A percentile compares a stretch with the other conserved stretches of the same genome.
Conservation (phyloP, 2,329 filamentous ascomycete species). For the Acrodontium crateriforme region DNA sequence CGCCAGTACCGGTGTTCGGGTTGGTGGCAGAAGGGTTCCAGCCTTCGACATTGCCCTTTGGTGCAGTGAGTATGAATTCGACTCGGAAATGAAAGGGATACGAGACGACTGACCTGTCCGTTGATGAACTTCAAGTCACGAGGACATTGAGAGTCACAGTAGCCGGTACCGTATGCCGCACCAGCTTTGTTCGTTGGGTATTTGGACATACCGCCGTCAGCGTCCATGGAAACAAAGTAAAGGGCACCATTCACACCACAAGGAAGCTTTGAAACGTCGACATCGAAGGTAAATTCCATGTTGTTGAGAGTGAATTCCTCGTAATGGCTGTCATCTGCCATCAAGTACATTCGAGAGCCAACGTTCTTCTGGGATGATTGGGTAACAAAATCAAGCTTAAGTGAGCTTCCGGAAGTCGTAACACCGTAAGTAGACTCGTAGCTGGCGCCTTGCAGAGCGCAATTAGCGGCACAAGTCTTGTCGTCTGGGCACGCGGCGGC, state of each 20-base stretch:
- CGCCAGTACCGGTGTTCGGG: slow-evolving; percentile 17
- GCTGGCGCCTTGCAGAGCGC: slow-evolving; percentile 43
- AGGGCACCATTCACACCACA: slow-evolving; percentile 60
- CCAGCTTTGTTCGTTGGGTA: slow-evolving; percentile 27
- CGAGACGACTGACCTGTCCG: slow-evolving; percentile 9
- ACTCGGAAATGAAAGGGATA: not conserved
- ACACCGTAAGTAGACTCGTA: slow-evolving; percentile 44
- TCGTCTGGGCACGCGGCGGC: slow-evolving; percentile 26
- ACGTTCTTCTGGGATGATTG: slow-evolving; percentile 20
- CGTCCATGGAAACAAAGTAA: slow-evolving; percentile 51
- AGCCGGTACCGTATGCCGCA: slow-evolving; percentile 47
- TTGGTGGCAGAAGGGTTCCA: slow-evolving; percentile 14
- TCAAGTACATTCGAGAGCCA: slow-evolving; percentile 46
- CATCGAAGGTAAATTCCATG: slow-evolving; percentile 59
- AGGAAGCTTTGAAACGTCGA: slow-evolving; percentile 52
- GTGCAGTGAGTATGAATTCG: too few species aligned
- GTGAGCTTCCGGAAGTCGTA: slow-evolving; percentile 33
- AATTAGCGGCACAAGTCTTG: slow-evolving; percentile 38
- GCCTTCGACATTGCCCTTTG: slow-evolving; percentile 35
- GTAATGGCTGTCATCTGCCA: slow-evolving; percentile 46
- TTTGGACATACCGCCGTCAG: slow-evolving; percentile 43
- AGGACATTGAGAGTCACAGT: slow-evolving; percentile 39
- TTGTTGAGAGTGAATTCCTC: slow-evolving; percentile 51
- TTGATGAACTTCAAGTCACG: slow-evolving; percentile 22
- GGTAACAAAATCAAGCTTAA: slow-evolving; percentile 34